A percentile compares a stretch with the other conserved stretches of the same genome.
Evolutionary conservation across 495 filamentous ascomycete genomes (phyloP).

Genomic region (Penicillium cosmopolitanum): DNA sequence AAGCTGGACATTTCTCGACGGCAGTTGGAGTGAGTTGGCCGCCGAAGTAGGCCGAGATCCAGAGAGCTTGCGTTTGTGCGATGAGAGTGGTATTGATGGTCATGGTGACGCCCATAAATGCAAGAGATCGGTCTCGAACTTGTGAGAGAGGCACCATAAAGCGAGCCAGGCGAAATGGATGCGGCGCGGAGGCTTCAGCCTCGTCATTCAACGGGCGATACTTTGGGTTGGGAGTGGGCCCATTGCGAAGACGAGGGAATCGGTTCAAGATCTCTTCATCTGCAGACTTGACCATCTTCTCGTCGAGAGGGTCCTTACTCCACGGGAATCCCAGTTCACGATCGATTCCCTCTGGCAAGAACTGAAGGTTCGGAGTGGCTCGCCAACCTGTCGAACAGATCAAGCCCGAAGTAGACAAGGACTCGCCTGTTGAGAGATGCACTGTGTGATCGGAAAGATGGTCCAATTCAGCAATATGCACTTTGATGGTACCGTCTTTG

Average conservation of each 20-base stretch:
- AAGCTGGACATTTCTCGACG: slow-evolving; percentile 26
- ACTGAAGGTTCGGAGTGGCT: slow-evolving; percentile 62
- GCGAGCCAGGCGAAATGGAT: slow-evolving; percentile 61
- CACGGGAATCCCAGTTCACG: slow-evolving; percentile 45
- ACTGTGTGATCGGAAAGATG: slow-evolving; percentile 52
- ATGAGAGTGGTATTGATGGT: slow-evolving; percentile 65
- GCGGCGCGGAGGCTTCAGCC: slow-evolving; percentile 35
- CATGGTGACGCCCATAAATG: slow-evolving; percentile 67
- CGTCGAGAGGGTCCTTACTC: slow-evolving; percentile 31
- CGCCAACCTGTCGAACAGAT: slow-evolving; percentile 74
- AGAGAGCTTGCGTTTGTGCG: slow-evolving; percentile 71
- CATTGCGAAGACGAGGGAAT: slow-evolving; percentile 64
- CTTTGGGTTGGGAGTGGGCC: slow-evolving; percentile 36
- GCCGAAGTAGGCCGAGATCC: slow-evolving; percentile 69
- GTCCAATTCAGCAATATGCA: slow-evolving; percentile 66
- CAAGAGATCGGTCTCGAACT: slow-evolving; percentile 60
- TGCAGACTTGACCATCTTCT: slow-evolving; percentile 43
- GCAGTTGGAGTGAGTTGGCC: slow-evolving; percentile 42
- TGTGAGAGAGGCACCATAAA: slow-evolving; percentile 72
- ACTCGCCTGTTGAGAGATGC: slow-evolving; percentile 58
- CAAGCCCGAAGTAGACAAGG: slow-evolving; percentile 61
- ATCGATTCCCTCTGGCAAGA: slow-evolving; percentile 56
- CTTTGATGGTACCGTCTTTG: slow-evolving; percentile 56
- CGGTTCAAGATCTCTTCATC: slow-evolving; percentile 67
- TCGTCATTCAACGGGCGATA: slow-evolving; percentile 34